Evolutionary conservation across 257 asterid species (phyloP).

Genomic region (Eustoma russellianum): DNA sequence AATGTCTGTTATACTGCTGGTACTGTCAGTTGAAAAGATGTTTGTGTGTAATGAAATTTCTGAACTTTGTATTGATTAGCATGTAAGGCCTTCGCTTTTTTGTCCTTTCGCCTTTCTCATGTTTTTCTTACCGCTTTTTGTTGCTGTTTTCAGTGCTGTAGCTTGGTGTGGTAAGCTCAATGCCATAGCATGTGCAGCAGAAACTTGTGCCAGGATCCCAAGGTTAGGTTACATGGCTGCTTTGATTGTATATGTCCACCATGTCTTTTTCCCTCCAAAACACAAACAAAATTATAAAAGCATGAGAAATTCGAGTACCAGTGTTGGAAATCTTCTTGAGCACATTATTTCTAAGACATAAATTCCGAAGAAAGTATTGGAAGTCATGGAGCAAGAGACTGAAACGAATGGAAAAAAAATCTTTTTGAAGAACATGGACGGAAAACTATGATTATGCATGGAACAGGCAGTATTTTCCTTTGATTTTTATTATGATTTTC

Average conservation of each 20-base stretch:
- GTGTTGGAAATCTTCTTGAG: too few relatives aligned
- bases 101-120: not conserved
- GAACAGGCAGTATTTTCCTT: too few relatives aligned
- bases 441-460: too few relatives aligned
- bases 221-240: slow-evolving; percentile 37
- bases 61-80: not conserved
- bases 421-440: too few relatives aligned
- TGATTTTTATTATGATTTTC: too few relatives aligned
- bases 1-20: not conserved
- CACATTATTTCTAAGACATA: too few relatives aligned
- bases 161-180: slow-evolving; percentile 99
- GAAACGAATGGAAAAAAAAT: too few relatives aligned
- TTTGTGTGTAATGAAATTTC: not conserved
- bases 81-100: not conserved
- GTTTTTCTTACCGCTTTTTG: not conserved
- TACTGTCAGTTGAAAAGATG: not conserved
- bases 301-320: too few relatives aligned
- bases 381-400: too few relatives aligned
- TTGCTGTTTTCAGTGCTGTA: slow-evolving; percentile 58
- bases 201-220: slow-evolving; percentile 97
- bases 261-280: too few relatives aligned
- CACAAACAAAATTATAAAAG: not conserved
- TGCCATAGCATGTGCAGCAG: slow-evolving; percentile 95
- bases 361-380: too few relatives aligned
- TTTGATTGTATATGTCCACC: not conserved